Conservation (phyloP, 148 eudicot species). For the Suaeda aralocaspica region DNA sequence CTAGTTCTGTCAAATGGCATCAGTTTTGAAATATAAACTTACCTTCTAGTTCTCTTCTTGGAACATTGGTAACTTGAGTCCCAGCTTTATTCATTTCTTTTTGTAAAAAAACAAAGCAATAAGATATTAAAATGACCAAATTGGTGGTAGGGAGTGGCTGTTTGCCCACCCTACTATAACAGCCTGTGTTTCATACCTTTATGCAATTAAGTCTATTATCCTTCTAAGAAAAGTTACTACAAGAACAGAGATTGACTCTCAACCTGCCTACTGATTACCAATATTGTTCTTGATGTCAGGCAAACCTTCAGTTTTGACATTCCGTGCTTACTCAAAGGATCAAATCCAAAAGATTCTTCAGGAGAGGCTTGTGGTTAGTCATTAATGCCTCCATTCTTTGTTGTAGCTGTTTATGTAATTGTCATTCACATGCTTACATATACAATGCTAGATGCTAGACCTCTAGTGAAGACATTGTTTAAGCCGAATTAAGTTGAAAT, state of each 20-base stretch:
- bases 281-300: conserved; percentile 41
- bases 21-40: not conserved
- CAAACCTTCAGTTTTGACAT: conserved; percentile 71
- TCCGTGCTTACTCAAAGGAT: conserved; percentile 86
- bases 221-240: too few relatives aligned
- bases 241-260: not conserved
- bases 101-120: too few relatives aligned
- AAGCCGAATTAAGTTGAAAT: not conserved
- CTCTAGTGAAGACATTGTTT: not conserved
- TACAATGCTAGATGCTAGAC: not conserved
- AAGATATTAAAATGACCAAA: too few relatives aligned
- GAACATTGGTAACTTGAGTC: too few relatives aligned
- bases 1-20: not conserved
- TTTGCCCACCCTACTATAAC: too few relatives aligned
- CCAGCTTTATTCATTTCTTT: too few relatives aligned
- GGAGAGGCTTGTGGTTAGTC: conserved; percentile 53
- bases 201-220: too few relatives aligned
- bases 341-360: conserved; percentile 73
- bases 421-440: not conserved
- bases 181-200: too few relatives aligned
- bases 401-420: not conserved
- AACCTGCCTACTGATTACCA: conserved; percentile 6
- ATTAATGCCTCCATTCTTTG: conserved; percentile 15
- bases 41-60: not conserved
- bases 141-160: too few relatives aligned